Evolutionary conservation across 768 basidiomycete species (phyloP).

Genomic region (Tricholoma furcatifolium): DNA sequence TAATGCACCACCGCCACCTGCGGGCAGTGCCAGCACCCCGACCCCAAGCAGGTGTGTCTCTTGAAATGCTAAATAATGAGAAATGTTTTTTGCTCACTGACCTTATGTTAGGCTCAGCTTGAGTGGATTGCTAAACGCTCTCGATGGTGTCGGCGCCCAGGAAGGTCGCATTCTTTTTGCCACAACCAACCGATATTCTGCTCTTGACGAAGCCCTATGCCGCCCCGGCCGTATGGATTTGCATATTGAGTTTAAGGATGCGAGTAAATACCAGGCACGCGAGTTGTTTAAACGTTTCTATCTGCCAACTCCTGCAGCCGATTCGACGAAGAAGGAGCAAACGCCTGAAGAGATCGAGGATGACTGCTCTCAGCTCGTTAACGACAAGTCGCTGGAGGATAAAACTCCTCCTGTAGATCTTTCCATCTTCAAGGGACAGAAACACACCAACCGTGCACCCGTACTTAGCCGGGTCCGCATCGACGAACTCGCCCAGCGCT

Average conservation of each 20-base stretch:
- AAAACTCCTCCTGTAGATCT: neutral
- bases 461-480: slow-evolving; percentile 33
- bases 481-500: slow-evolving; percentile 42
- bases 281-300: slow-evolving; percentile 64
- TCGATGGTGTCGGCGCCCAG: slow-evolving; percentile 68
- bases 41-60: slow-evolving; percentile 17
- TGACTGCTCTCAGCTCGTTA: neutral
- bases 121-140: slow-evolving; percentile 64
- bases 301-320: slow-evolving; percentile 29
- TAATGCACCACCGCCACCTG: slow-evolving; percentile 2
- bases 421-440: slow-evolving; percentile 16
- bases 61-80: neutral
- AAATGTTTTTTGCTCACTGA: neutral
- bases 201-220: slow-evolving; percentile 62
- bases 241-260: slow-evolving; percentile 62
- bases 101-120: slow-evolving; percentile 44
- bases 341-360: neutral
- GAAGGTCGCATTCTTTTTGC: slow-evolving; percentile 72
- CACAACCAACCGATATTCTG: slow-evolving; percentile 63
- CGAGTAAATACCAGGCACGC: slow-evolving; percentile 55
- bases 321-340: neutral
- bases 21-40: neutral
- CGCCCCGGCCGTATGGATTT: slow-evolving; percentile 71
- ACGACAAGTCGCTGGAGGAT: neutral
- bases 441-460: slow-evolving; percentile 29